A percentile compares a stretch with the other conserved stretches of the same genome.
Evolutionary conservation across 2,329 filamentous ascomycete species (phyloP).

Genomic region (Pseudopyrenochaeta lycopersici): DNA sequence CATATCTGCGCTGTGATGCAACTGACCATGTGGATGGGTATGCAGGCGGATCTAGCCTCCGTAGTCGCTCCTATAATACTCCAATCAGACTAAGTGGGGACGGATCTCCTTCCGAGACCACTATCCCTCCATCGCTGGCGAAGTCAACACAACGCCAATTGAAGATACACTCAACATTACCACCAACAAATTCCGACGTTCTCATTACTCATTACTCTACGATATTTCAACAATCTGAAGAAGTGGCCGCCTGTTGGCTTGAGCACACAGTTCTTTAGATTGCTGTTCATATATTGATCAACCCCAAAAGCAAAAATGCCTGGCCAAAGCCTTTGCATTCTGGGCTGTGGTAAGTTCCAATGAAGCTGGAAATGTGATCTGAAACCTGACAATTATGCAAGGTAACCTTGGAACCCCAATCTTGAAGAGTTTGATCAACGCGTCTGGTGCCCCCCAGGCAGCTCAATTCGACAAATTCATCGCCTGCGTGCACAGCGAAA

Average conservation of each 20-base stretch:
- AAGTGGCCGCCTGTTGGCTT: too few relatives aligned
- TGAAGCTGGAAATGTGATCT: neutral
- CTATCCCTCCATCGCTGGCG: neutral
- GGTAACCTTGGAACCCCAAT: constrained; percentile 53
- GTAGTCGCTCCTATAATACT: constrained; percentile 5
- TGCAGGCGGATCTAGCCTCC: constrained; percentile 7
- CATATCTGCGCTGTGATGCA: constrained; percentile 4
- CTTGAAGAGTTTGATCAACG: constrained; percentile 43
- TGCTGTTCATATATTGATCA: neutral
- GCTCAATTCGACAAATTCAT: constrained; percentile 47
- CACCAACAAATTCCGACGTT: too few relatives aligned
- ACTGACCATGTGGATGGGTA: neutral
- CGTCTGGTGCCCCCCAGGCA: constrained; percentile 11
- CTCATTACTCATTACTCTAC: too few relatives aligned
- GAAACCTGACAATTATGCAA: constrained; percentile 19
- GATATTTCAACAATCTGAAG: too few relatives aligned
- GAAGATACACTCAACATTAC: neutral
- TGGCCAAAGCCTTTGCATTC: constrained; percentile 30
- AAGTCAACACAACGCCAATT: neutral
- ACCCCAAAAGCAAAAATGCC: constrained; percentile 13
- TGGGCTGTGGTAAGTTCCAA: constrained; percentile 37
- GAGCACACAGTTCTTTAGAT: too few relatives aligned
- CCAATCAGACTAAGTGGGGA: neutral
- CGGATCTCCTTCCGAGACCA: constrained; percentile 11
- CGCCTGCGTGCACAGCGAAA: constrained; percentile 54